Percentiles rank a stretch among this genome's conserved stretches.
These are phyloP conservation scores for Phytophthora brassicae DNA, from an alignment of 352 stramenopile genomes.

Conservation along the genomic window DNA sequence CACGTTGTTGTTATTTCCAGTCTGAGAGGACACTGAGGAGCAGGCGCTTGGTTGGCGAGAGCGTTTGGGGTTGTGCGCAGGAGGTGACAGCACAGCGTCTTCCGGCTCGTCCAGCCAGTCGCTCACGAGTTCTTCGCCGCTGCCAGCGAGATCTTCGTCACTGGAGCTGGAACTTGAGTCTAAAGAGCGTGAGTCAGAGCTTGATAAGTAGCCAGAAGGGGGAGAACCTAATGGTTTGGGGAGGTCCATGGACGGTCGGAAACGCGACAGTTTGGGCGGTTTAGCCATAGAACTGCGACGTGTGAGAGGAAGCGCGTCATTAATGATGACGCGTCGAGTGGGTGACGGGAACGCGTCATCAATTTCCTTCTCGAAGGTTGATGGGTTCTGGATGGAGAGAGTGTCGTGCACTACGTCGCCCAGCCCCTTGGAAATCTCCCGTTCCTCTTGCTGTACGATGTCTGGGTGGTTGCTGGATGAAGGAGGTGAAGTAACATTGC, in stretches of 20 bases:
- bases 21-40: slow-evolving; percentile 56
- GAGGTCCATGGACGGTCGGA: slow-evolving; percentile 36
- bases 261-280: slow-evolving; percentile 40
- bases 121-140: slow-evolving; percentile 58
- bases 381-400: slow-evolving; percentile 21
- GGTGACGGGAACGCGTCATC: slow-evolving; percentile 29
- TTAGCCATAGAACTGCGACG: slow-evolving; percentile 29
- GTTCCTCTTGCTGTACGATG: slow-evolving; percentile 11
- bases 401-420: slow-evolving; percentile 24
- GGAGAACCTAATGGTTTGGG: slow-evolving; percentile 21
- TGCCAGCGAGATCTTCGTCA: slow-evolving; percentile 42
- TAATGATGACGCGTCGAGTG: slow-evolving; percentile 15
- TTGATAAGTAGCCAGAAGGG: slow-evolving; percentile 32
- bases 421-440: slow-evolving; percentile 7
- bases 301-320: slow-evolving; percentile 25
- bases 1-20: slow-evolving; percentile 25
- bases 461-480: too few species aligned
- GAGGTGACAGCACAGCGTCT: slow-evolving; percentile 59
- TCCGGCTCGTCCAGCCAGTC: slow-evolving; percentile 81
- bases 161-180: slow-evolving; percentile 46
- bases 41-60: slow-evolving; percentile 43
- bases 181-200: slow-evolving; percentile 43
- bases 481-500: too few species aligned
- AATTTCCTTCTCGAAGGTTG: too few species aligned
- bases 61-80: slow-evolving; percentile 25